A percentile compares a stretch with the other conserved stretches of the same genome.
These are phyloP conservation scores for Tricholoma hemisulphureum DNA, from an alignment of 768 basidiomycete species.

Conservation along the genomic window DNA sequence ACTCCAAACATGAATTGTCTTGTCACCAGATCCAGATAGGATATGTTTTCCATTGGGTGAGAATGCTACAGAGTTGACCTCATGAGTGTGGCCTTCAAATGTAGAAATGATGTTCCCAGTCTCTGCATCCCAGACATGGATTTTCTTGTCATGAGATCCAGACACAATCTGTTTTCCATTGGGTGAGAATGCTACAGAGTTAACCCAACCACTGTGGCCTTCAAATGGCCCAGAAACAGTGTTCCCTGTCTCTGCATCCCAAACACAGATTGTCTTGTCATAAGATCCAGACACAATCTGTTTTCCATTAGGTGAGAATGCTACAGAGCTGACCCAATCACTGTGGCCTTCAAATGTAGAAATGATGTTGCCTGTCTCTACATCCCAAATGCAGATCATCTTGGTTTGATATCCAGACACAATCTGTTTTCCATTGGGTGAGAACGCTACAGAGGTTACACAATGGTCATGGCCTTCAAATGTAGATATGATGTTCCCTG, in stretches of 20 bases:
- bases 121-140: too few species aligned
- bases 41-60: too few species aligned
- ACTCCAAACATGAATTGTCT: not conserved
- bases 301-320: conserved; percentile 8
- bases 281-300: not conserved
- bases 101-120: too few species aligned
- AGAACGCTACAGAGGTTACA: not conserved
- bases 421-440: not conserved
- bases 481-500: too few species aligned
- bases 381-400: not conserved
- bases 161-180: too few species aligned
- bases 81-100: too few species aligned
- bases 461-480: too few species aligned
- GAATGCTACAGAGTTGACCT: too few species aligned
- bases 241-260: conserved; percentile 21
- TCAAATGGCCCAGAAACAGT: not conserved
- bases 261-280: not conserved
- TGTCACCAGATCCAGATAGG: too few species aligned
- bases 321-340: not conserved
- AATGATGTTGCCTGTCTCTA: not conserved
- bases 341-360: not conserved
- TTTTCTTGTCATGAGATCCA: too few species aligned
- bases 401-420: not conserved
- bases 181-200: too few species aligned
- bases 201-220: too few species aligned